phyloP scores from a whole-genome alignment of 2,329 filamentous ascomycete species.

The Camillea tinctor region DNA sequence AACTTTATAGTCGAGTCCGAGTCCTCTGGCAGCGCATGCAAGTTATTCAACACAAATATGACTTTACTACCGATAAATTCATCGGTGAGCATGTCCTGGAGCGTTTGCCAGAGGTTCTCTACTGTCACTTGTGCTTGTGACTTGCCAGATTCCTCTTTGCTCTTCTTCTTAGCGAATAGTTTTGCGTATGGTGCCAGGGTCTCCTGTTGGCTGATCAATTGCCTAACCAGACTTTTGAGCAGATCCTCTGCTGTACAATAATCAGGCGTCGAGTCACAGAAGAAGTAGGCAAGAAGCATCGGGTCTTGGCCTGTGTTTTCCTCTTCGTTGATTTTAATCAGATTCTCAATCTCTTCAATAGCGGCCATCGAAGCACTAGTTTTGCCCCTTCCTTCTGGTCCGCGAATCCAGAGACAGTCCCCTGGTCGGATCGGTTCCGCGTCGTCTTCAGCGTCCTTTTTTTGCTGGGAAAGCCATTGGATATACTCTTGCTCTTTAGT shows the following conservation, averaged over 20 bases:
- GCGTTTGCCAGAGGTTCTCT: slow-evolving; percentile 40
- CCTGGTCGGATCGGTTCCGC: slow-evolving; percentile 11
- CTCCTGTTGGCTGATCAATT: slow-evolving; percentile 37
- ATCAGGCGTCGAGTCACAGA: slow-evolving; percentile 39
- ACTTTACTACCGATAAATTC: slow-evolving; percentile 36
- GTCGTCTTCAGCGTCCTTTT: slow-evolving; percentile 1
- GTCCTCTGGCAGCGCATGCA: slow-evolving; percentile 38
- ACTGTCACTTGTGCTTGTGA: slow-evolving; percentile 34
- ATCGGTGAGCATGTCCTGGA: slow-evolving; percentile 42
- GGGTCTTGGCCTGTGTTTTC: slow-evolving; percentile 25
- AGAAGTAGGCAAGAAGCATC: slow-evolving; percentile 40
- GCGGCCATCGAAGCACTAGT: slow-evolving; percentile 40
- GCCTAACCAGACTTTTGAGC: slow-evolving; percentile 39
- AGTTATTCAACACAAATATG: slow-evolving; percentile 42
- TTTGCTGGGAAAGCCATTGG: slow-evolving; percentile 33
- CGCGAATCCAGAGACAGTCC: slow-evolving; percentile 40
- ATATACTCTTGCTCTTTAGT: slow-evolving; percentile 36
- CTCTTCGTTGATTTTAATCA: slow-evolving; percentile 21
- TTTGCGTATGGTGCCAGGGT: slow-evolving; percentile 37
- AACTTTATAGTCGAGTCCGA: slow-evolving; percentile 36
- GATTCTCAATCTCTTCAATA: slow-evolving; percentile 35
- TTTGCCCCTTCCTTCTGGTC: slow-evolving; percentile 42
- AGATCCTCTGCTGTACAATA: slow-evolving; percentile 40
- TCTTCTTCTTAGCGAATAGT: slow-evolving; percentile 34
- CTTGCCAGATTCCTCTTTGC: slow-evolving; percentile 27